A percentile compares a stretch with the other conserved stretches of the same genome.
phyloP scores from a whole-genome alignment of 106 monocot species.

The Phalaenopsis equestris region DNA sequence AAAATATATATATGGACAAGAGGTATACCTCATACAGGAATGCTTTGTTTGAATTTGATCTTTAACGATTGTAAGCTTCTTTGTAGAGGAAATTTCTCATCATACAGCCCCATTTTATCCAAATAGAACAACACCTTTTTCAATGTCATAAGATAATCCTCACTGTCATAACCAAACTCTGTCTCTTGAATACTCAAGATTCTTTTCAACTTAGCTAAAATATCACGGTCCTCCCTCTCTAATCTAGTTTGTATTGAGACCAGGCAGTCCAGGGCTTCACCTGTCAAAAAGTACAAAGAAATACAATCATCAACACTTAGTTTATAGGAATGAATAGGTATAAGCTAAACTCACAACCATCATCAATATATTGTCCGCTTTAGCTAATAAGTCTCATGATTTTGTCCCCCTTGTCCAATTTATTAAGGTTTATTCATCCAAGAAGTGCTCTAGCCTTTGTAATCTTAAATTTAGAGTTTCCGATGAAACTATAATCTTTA shows the following conservation, averaged over 20 bases:
- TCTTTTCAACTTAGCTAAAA: conserved; percentile 46
- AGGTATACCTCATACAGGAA: conserved; percentile 26
- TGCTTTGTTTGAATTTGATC: conserved; percentile 32
- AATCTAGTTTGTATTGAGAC: conserved; percentile 59
- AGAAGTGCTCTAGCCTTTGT: no score
- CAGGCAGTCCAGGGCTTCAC: conserved; percentile 78
- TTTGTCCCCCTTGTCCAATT: no score
- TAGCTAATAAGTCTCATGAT: no score
- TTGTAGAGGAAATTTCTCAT: conserved; percentile 58
- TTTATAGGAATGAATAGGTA: not conserved
- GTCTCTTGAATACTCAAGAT: conserved; percentile 77
- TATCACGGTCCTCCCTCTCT: conserved; percentile 36
- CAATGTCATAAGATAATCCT: conserved; percentile 42
- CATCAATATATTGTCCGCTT: no score
- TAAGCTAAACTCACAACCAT: no score
- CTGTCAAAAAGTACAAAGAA: conserved; percentile 20
- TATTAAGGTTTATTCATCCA: no score
- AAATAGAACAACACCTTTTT: conserved; percentile 41
- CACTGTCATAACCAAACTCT: conserved; percentile 48
- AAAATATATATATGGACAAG: not conserved
- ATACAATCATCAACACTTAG: conserved; percentile 1
- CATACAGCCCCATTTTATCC: conserved; percentile 40
- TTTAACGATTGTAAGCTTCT: conserved; percentile 43
- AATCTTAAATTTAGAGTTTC: no score
- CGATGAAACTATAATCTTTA: no score